A percentile compares a stretch with the other conserved stretches of the same genome.
phyloP scores from a whole-genome alignment of 495 filamentous ascomycete genomes.

The Penicillium lividum region DNA sequence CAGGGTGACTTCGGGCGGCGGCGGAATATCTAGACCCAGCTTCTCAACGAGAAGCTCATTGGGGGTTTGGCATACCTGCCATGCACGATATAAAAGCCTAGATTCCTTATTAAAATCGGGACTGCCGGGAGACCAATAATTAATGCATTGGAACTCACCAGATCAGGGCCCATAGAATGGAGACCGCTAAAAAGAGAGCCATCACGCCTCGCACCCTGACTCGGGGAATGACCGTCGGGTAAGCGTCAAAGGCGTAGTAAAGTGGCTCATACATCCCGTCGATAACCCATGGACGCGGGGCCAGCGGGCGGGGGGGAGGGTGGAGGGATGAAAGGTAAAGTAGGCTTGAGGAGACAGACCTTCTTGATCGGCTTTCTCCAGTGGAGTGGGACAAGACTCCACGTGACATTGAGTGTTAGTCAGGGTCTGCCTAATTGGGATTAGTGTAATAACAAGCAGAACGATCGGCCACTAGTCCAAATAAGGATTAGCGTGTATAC shows the following conservation, averaged over 20 bases:
- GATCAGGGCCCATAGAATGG: slow-evolving; percentile 52
- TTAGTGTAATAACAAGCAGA: slow-evolving; percentile 13
- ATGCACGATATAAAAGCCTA: slow-evolving; percentile 80
- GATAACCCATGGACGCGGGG: slow-evolving; percentile 39
- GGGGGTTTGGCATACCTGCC: slow-evolving; percentile 83
- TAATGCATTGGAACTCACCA: slow-evolving; percentile 40
- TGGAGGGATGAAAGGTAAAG: slow-evolving; percentile 9
- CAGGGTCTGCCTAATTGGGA: slow-evolving; percentile 10
- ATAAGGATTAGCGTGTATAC: slow-evolving; percentile 3
- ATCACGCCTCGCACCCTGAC: slow-evolving; percentile 53
- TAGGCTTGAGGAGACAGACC: not conserved
- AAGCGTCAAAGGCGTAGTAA: slow-evolving; percentile 49
- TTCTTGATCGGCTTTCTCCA: slow-evolving; percentile 13
- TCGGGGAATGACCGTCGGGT: slow-evolving; percentile 49
- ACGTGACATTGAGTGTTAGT: slow-evolving; percentile 21
- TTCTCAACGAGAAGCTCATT: slow-evolving; percentile 87
- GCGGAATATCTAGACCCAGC: slow-evolving; percentile 89
- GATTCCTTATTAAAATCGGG: not conserved
- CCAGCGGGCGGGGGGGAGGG: slow-evolving; percentile 18
- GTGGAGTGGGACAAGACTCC: slow-evolving; percentile 11
- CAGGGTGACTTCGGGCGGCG: slow-evolving; percentile 86
- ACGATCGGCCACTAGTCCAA: slow-evolving; percentile 27
- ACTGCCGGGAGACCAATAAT: not conserved
- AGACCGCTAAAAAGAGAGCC: slow-evolving; percentile 51
- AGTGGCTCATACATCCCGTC: slow-evolving; percentile 54